Conservation (phyloP, 768 basidiomycete species). For the Mycena indigotica region DNA sequence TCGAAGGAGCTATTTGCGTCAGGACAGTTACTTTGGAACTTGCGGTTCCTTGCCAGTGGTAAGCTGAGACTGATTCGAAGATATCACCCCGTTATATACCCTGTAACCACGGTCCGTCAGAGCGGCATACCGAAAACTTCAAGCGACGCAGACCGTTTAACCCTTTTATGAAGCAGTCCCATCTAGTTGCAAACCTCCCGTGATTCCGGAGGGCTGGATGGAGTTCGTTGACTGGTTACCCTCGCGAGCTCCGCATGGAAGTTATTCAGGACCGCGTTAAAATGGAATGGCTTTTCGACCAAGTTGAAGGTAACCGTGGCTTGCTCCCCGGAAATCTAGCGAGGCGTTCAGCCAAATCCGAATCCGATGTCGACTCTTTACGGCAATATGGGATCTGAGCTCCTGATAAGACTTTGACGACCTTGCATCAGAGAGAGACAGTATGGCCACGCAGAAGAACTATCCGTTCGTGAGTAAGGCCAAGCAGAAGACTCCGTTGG, state of each 20-base stretch:
- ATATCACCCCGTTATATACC: constrained; percentile 29
- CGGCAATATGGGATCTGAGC: constrained; percentile 48
- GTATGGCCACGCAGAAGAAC: constrained; percentile 48
- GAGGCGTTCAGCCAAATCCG: neutral
- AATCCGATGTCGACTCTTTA: constrained; percentile 27
- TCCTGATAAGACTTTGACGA: constrained; percentile 41
- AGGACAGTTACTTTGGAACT: constrained; percentile 34
- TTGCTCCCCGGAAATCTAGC: constrained; percentile 50
- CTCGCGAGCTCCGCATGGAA: constrained; percentile 47
- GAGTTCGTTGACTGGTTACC: constrained; percentile 35
- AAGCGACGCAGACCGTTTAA: constrained; percentile 39
- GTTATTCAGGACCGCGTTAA: constrained; percentile 38
- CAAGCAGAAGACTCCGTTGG: constrained; percentile 27
- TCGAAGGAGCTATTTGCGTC: constrained; percentile 38
- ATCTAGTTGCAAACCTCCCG: constrained; percentile 43
- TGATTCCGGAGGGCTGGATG: constrained; percentile 43
- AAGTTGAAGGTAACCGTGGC: constrained; percentile 40
- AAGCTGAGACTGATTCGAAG: neutral
- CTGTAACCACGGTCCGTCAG: constrained; percentile 18
- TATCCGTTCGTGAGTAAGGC: neutral
- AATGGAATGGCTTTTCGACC: constrained; percentile 39
- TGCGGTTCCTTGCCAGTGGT: constrained; percentile 29
- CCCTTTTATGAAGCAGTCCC: constrained; percentile 39
- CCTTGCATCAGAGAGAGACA: constrained; percentile 41
- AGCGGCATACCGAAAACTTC: neutral